A percentile compares a stretch with the other conserved stretches of the same genome.
Evolutionary conservation across 495 filamentous ascomycete genomes (phyloP).

Genomic region (Penicillium alfredii): DNA sequence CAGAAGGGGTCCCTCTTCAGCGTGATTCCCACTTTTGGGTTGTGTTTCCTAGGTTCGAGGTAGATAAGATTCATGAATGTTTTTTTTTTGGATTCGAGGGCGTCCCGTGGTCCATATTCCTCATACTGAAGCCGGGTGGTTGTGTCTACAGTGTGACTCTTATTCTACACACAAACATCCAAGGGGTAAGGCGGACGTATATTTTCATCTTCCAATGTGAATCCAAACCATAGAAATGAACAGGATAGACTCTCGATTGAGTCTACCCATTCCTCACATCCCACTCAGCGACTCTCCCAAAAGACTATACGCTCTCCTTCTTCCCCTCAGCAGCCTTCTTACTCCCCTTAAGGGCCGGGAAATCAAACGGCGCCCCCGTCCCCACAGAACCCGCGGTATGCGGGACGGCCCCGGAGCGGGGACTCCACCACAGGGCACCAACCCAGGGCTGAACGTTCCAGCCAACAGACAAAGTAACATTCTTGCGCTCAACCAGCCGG

Average conservation of each 20-base stretch:
- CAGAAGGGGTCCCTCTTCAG: no score
- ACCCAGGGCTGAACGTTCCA: conserved; percentile 99
- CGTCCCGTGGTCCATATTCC: no score
- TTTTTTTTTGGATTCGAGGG: no score
- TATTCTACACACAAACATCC: no score
- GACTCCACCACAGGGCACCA: conserved; percentile 74
- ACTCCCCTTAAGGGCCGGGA: conserved; percentile 63
- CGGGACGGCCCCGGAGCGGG: conserved; percentile 44
- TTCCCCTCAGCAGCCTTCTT: conserved; percentile 20
- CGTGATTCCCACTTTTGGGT: no score
- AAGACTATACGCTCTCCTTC: conserved; percentile 10
- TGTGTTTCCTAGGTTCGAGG: no score
- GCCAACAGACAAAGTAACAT: conserved; percentile 72
- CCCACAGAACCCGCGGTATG: conserved; percentile 60
- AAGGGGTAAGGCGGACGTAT: no score
- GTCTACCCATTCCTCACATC: neutral
- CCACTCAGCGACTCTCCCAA: neutral
- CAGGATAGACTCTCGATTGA: neutral
- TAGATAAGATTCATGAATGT: no score
- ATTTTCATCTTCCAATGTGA: no score
- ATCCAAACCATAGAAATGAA: no score
- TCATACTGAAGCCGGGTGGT: no score
- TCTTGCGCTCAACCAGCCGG: conserved; percentile 57
- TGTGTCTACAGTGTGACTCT: no score
- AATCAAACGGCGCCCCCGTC: conserved; percentile 59